These are phyloP conservation scores for Candida pseudofarinosa DNA, from an alignment of 805 yeast genomes.

Conservation along the genomic window DNA sequence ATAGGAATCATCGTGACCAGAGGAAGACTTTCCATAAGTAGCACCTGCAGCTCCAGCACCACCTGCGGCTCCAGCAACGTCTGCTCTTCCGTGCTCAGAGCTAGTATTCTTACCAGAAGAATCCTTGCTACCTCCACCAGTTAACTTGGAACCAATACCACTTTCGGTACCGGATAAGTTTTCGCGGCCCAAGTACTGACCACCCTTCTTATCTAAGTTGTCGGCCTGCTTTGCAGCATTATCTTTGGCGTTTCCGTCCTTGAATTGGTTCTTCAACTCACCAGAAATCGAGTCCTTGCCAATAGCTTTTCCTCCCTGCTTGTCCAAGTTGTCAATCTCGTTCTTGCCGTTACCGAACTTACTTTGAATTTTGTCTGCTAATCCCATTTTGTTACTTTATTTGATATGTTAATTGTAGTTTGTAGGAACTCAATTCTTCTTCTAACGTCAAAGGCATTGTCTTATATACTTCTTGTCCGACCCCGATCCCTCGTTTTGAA, in stretches of 20 bases:
- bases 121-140: slow-evolving; percentile 14
- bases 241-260: slow-evolving; percentile 27
- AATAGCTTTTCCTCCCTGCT: slow-evolving; percentile 26
- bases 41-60: slow-evolving; percentile 6
- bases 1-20: slow-evolving; percentile 13
- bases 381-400: slow-evolving; percentile 26
- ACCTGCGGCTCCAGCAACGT: slow-evolving; percentile 2
- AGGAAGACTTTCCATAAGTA: slow-evolving; percentile 8
- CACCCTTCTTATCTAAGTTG: slow-evolving; percentile 16
- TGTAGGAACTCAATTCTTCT: background rate
- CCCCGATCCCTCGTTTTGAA: too few species aligned
- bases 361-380: slow-evolving; percentile 31
- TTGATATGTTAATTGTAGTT: too few species aligned
- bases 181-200: slow-evolving; percentile 15
- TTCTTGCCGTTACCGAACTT: slow-evolving; percentile 26
- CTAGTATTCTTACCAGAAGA: slow-evolving; percentile 6
- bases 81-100: slow-evolving; percentile 5
- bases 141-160: slow-evolving; percentile 25
- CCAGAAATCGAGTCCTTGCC: slow-evolving; percentile 26
- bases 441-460: background rate
- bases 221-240: slow-evolving; percentile 26
- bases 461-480: background rate
- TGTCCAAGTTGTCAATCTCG: slow-evolving; percentile 23
- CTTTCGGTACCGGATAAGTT: slow-evolving; percentile 24
- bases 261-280: slow-evolving; percentile 24